A percentile compares a stretch with the other conserved stretches of the same genome.
phyloP scores from a whole-genome alignment of 805 yeast genomes.

The Yamadazyma akitaensis region DNA sequence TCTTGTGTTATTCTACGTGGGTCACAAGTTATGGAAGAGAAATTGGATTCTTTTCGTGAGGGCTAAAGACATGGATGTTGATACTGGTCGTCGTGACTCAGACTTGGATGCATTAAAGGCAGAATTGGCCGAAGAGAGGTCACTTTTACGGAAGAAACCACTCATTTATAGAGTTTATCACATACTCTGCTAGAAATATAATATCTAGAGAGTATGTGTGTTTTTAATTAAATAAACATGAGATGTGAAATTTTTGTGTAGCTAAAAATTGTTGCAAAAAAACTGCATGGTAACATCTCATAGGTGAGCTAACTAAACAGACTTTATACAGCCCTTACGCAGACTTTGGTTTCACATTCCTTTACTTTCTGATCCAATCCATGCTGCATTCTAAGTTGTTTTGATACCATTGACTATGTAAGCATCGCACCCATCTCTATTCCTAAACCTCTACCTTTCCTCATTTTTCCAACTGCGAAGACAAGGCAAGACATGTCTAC shows the following conservation, averaged over 20 bases:
- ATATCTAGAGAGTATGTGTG: no score
- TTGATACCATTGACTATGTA: no score
- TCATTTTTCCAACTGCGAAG: neutral
- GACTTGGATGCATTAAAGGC: conserved; percentile 38
- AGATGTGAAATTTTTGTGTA: no score
- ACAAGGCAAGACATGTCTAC: conserved; percentile 13
- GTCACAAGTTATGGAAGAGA: conserved; percentile 37
- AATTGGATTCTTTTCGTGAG: conserved; percentile 37
- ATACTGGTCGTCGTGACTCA: conserved; percentile 41
- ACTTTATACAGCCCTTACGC: no score
- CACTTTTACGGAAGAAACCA: conserved; percentile 30
- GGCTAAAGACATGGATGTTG: conserved; percentile 37
- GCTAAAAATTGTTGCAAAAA: no score
- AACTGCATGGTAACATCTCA: no score
- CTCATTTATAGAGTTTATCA: conserved; percentile 31
- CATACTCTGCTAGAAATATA: conserved; percentile 28
- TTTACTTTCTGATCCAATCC: no score
- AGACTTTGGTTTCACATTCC: no score
- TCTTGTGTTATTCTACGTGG: conserved; percentile 34
- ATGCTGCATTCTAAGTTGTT: no score
- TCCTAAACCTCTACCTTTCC: neutral
- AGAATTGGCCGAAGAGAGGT: conserved; percentile 32
- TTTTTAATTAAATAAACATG: no score
- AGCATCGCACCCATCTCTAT: neutral
- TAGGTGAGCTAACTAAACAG: no score